Evolutionary conservation across 2,329 filamentous ascomycete species (phyloP).

Genomic region (Parastagonospora avenae): DNA sequence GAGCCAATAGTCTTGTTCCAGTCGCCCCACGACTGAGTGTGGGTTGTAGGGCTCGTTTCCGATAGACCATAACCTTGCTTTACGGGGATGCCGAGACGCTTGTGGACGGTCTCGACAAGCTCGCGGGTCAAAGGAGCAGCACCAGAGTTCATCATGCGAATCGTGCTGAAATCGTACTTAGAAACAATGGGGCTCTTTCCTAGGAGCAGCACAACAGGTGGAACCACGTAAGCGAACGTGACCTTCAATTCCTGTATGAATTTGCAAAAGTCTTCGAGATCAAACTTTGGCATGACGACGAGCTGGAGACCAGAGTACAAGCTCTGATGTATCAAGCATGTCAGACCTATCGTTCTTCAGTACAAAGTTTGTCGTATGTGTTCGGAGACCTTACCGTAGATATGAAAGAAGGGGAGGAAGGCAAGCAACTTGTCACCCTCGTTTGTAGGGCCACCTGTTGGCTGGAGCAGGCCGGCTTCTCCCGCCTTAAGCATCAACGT

Average conservation of each 20-base stretch:
- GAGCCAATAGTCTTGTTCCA: conserved; percentile 79
- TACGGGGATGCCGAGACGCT: conserved; percentile 75
- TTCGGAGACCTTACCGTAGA: conserved; percentile 67
- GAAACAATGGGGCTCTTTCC: conserved; percentile 78
- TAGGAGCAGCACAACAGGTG: conserved; percentile 80
- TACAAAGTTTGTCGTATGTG: too few relatives aligned
- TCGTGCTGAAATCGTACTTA: conserved; percentile 77
- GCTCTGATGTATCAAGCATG: conserved; percentile 71
- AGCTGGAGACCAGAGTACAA: conserved; percentile 69
- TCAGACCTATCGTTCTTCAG: conserved; percentile 60
- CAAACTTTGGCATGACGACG: conserved; percentile 78
- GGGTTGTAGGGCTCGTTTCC: conserved; percentile 82
- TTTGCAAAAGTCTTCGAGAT: conserved; percentile 77
- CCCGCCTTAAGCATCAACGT: conserved; percentile 49
- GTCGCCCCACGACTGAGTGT: conserved; percentile 73
- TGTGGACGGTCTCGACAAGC: conserved; percentile 76
- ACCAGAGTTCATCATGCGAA: conserved; percentile 86
- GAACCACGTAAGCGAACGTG: conserved; percentile 81
- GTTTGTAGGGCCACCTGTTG: conserved; percentile 63
- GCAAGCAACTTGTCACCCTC: conserved; percentile 75
- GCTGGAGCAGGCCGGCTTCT: conserved; percentile 58
- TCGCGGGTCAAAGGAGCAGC: conserved; percentile 84
- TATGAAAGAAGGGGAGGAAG: conserved; percentile 88
- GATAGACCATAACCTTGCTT: conserved; percentile 94
- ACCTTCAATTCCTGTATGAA: conserved; percentile 76